Evolutionary conservation across 2,329 filamentous ascomycete genomes (phyloP).

Genomic region (Aspergillus sergii): DNA sequence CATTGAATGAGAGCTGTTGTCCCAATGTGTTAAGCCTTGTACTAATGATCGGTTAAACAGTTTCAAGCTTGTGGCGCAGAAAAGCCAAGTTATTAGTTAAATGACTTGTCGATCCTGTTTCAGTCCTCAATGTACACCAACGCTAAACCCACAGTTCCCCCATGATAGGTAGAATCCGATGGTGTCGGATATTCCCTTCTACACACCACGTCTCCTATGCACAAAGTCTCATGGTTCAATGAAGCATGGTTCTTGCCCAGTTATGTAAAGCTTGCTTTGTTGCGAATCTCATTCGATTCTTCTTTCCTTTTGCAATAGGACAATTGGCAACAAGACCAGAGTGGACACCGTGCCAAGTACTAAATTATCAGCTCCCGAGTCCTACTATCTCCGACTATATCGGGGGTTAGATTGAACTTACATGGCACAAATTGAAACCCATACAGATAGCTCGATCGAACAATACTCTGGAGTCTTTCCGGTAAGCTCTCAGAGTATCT

Average conservation of each 20-base stretch:
- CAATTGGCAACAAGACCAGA: neutral
- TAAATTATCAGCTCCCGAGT: too few relatives aligned
- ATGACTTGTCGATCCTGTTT: too few relatives aligned
- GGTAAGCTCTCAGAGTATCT: conserved; percentile 10
- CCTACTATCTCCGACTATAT: neutral
- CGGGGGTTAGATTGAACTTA: conserved; percentile 4
- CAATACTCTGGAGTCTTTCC: conserved; percentile 5
- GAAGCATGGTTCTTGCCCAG: neutral
- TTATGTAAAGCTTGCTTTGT: neutral
- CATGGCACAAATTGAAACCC: conserved; percentile 14
- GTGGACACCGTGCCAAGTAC: neutral
- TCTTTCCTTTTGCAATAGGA: neutral
- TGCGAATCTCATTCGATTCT: neutral
- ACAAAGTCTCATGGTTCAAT: too few relatives aligned
- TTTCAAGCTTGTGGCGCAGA: too few relatives aligned
- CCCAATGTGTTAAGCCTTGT: too few relatives aligned
- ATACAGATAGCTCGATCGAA: conserved; percentile 13
- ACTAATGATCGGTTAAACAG: rapidly evolving
- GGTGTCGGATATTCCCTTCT: too few relatives aligned
- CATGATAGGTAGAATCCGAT: too few relatives aligned
- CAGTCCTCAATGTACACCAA: too few relatives aligned
- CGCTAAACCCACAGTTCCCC: too few relatives aligned
- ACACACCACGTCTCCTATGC: too few relatives aligned
- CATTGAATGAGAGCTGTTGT: too few relatives aligned
- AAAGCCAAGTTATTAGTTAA: too few relatives aligned